Percentiles rank a stretch among this genome's conserved stretches.
Conservation (phyloP, 441 rosid species). For the Gossypium laxum region DNA sequence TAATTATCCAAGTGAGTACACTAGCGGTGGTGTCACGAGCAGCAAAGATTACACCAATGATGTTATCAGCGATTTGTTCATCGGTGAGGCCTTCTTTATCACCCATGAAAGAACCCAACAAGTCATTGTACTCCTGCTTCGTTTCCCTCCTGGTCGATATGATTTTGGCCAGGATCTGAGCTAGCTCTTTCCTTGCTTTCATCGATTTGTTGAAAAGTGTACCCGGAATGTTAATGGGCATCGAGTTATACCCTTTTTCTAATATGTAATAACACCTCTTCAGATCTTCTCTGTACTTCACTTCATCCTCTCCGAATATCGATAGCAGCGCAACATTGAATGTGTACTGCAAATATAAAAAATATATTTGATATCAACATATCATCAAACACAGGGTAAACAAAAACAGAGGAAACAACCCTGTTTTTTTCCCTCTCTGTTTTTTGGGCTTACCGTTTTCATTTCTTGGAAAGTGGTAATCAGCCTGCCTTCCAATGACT, state of each 20-base stretch:
- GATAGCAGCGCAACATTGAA: constrained; percentile 82
- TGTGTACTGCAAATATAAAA: constrained; percentile 46
- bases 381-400: neutral
- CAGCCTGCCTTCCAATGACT: constrained; percentile 43
- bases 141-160: constrained; percentile 51
- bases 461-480: constrained; percentile 76
- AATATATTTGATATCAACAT: neutral
- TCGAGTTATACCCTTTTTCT: constrained; percentile 87
- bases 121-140: constrained; percentile 40
- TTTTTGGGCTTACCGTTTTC: constrained; percentile 58
- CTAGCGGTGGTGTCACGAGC: constrained; percentile 97
- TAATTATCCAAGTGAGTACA: constrained; percentile 80
- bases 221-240: constrained; percentile 84
- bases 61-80: constrained; percentile 84
- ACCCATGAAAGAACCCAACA: constrained; percentile 88
- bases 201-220: constrained; percentile 80
- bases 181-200: constrained; percentile 77
- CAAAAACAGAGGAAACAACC: constrained; percentile 17
- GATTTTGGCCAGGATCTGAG: constrained; percentile 61
- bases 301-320: constrained; percentile 79
- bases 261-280: constrained; percentile 80
- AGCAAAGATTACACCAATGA: constrained; percentile 87
- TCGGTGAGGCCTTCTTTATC: constrained; percentile 63
- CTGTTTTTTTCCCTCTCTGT: constrained; percentile 15
- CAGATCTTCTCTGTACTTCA: constrained; percentile 68